Conservation (phyloP, 257 asterid species). For the Schizonepeta tenuifolia region DNA sequence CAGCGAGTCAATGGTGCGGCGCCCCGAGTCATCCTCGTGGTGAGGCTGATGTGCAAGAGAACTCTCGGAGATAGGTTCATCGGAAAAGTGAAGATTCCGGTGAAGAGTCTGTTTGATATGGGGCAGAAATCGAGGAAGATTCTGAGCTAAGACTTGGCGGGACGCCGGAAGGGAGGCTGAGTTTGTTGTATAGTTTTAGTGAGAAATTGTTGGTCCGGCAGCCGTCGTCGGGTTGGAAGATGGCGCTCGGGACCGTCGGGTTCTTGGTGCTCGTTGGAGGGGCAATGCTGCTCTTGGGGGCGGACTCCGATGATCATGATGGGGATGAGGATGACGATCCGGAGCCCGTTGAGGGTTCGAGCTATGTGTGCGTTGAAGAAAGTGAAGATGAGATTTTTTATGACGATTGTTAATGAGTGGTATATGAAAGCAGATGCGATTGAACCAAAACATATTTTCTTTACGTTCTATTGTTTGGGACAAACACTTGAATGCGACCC, state of each 20-base stretch:
- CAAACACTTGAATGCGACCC: too few relatives aligned
- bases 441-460: too few relatives aligned
- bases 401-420: too few relatives aligned
- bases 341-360: not conserved
- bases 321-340: not conserved
- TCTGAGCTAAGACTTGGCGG: conserved; percentile 27
- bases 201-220: not conserved
- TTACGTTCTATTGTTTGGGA: too few relatives aligned
- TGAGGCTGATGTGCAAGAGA: conserved; percentile 34
- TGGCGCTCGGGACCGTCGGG: not conserved
- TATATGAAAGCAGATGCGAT: too few relatives aligned
- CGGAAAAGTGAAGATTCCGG: conserved; percentile 38
- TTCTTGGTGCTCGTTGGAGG: conserved; percentile 14
- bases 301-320: not conserved
- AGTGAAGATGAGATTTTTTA: not conserved
- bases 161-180: conserved; percentile 24
- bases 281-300: not conserved
- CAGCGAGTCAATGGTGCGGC: conserved; percentile 33
- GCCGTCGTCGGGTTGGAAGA: conserved; percentile 30
- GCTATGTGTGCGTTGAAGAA: not conserved
- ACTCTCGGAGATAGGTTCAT: conserved; percentile 26
- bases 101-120: conserved; percentile 34
- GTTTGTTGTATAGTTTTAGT: conserved; percentile 31
- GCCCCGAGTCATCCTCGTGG: conserved; percentile 13
- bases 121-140: conserved; percentile 26